Evolutionary conservation across 2,329 filamentous ascomycete genomes (phyloP), one percentile per base, ranked within the genome.

Genomic region (Helotiales sp.): DNA sequence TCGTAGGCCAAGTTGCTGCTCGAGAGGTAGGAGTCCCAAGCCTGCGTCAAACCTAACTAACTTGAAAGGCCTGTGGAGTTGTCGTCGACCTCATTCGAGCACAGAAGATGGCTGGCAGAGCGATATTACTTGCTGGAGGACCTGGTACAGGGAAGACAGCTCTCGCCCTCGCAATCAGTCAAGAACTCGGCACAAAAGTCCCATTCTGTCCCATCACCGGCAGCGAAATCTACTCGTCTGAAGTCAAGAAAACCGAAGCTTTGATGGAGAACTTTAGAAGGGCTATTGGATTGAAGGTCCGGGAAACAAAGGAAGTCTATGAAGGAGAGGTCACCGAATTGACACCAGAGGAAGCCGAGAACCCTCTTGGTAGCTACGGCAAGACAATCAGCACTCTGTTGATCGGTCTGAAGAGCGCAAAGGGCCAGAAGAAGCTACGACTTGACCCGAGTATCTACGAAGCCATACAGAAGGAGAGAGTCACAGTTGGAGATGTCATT

Each of bases 201-300:
- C 96, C 96, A 6, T 99, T 99, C 79, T 97, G 96, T 80, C 94
- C 95, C 45, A 98, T 99, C 78, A 96, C 97, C 62, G 96, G 94
- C 75, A 97, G 94, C 84, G 96, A 99, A 81, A 91, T 99, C 76
- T 99, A 97, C 83, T 97, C 93, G 74, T 91, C 95, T 54, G 96
- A 99, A 81, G 94, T 99, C 71, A 99, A 99, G 88, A 99, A 99
- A 88, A 99, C 96, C 59, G 96, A 99, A 81, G 91, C 97, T 73
- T 83, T 99, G 78, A 98, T 98, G 96, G 96, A 99, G 85, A 98
- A 98, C 83, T 99, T 99, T 81, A 88, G 96, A 78, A 87, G 96
- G 78, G 96, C 96, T 67, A 99, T 99, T 79, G 96, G 95, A 37
- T 86, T 99, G 73, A 94, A 97, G 78, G 96, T 99, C 73, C 93